These are phyloP conservation scores for Leptographium wingfieldii DNA, from an alignment of 2,329 filamentous ascomycete species.

Conservation along the genomic window DNA sequence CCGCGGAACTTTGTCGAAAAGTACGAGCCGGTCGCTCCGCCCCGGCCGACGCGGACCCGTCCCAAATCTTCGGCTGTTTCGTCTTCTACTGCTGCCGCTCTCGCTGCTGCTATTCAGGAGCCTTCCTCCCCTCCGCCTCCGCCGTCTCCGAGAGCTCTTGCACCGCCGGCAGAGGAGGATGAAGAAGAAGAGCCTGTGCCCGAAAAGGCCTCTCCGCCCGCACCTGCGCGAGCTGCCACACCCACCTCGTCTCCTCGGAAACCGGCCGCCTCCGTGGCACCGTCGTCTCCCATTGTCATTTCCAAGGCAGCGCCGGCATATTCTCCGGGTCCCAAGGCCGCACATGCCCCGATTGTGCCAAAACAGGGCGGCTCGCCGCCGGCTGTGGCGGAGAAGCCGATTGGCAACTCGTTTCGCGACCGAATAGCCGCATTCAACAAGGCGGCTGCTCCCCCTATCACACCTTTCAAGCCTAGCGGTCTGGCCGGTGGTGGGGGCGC, in stretches of 20 bases:
- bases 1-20: slow-evolving; percentile 95
- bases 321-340: slow-evolving; percentile 25
- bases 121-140: slow-evolving; percentile 10
- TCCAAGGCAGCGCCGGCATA: slow-evolving; percentile 16
- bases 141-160: slow-evolving; percentile 14
- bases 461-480: slow-evolving; percentile 76
- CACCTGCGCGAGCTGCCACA: no score
- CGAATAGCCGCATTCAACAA: slow-evolving; percentile 97
- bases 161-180: slow-evolving; percentile 14
- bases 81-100: slow-evolving; percentile 4
- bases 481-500: slow-evolving; percentile 44
- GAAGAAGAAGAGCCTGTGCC: slow-evolving; percentile 17
- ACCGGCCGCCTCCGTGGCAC: slow-evolving; percentile 11
- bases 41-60: slow-evolving; percentile 65
- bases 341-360: slow-evolving; percentile 27
- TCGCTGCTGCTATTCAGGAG: slow-evolving; percentile 12
- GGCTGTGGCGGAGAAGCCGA: slow-evolving; percentile 61
- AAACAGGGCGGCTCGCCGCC: slow-evolving; percentile 30
- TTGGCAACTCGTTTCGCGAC: slow-evolving; percentile 72
- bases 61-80: slow-evolving; percentile 26
- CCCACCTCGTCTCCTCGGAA: background rate
- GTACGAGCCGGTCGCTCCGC: slow-evolving; percentile 83
- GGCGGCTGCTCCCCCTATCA: slow-evolving; percentile 66
- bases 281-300: background rate
- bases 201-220: slow-evolving; percentile 5